Evolutionary conservation across 192 early-diverging fungal species (phyloP).

Genomic region (Kickxella alabastrina): DNA sequence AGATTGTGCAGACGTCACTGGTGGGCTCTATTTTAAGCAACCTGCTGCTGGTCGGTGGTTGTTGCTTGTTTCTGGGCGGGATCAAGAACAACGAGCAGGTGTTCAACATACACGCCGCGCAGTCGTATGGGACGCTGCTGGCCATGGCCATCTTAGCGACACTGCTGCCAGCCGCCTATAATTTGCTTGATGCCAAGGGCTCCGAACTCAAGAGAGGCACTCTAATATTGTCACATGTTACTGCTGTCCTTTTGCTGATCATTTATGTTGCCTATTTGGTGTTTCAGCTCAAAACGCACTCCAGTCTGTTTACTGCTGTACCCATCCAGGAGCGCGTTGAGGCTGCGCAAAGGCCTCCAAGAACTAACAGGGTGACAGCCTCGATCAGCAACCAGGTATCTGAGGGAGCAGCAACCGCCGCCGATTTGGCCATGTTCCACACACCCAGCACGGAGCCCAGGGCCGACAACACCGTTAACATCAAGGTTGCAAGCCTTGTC

Average conservation of each 20-base stretch:
- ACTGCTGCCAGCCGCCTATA: conserved; percentile 69
- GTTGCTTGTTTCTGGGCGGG: conserved; percentile 84
- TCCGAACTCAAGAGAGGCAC: conserved; percentile 50
- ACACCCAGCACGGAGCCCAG: conserved; percentile 8
- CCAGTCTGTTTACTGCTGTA: conserved; percentile 53
- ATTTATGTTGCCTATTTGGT: conserved; percentile 63
- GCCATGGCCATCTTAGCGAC: conserved; percentile 64
- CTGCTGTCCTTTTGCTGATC: conserved; percentile 64
- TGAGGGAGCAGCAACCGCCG: neutral
- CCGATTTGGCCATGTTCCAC: conserved; percentile 5
- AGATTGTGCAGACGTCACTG: conserved; percentile 85
- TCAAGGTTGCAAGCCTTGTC: conserved; percentile 2
- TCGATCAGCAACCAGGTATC: too few species aligned
- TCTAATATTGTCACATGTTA: conserved; percentile 61
- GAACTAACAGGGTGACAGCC: conserved; percentile 1
- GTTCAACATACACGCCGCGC: conserved; percentile 66
- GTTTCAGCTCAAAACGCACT: conserved; percentile 81
- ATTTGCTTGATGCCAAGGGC: conserved; percentile 36
- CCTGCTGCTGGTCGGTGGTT: conserved; percentile 78
- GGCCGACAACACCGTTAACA: conserved; percentile 4
- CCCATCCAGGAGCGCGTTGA: conserved; percentile 22
- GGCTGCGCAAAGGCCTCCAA: conserved; percentile 25
- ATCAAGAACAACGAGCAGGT: conserved; percentile 67
- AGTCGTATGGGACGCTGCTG: conserved; percentile 69
- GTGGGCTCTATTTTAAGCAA: conserved; percentile 90